Percentiles rank a stretch among this genome's conserved stretches.
Evolutionary conservation across 1,139 yeast species (phyloP).

Genomic region (Kodamaea suecica): DNA sequence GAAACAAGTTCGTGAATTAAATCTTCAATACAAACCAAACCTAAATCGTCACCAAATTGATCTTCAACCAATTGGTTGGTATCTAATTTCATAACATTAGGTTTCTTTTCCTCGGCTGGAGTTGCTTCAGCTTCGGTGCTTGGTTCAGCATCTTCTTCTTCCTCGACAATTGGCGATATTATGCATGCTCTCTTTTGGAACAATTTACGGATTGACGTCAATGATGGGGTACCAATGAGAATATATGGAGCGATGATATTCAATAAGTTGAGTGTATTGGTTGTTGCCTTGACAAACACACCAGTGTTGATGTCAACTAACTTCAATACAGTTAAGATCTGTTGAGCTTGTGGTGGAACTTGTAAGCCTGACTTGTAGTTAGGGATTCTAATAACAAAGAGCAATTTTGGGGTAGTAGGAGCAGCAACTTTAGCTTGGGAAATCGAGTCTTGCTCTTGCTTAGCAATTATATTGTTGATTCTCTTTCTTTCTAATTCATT

Average conservation of each 20-base stretch:
- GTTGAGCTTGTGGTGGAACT: slow-evolving; percentile 64
- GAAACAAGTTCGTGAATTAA: slow-evolving; percentile 65
- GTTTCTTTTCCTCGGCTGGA: slow-evolving; percentile 14
- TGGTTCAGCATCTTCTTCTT: slow-evolving; percentile 31
- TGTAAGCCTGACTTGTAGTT: slow-evolving; percentile 53
- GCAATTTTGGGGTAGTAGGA: slow-evolving; percentile 43
- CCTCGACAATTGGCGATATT: slow-evolving; percentile 34
- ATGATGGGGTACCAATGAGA: slow-evolving; percentile 69
- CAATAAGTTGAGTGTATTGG: slow-evolving; percentile 55
- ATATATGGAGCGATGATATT: slow-evolving; percentile 69
- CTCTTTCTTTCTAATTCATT: slow-evolving; percentile 66
- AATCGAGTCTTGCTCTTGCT: slow-evolving; percentile 20
- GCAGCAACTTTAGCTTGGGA: slow-evolving; percentile 10
- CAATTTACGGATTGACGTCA: slow-evolving; percentile 65
- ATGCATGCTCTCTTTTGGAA: slow-evolving; percentile 74
- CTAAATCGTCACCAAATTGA: slow-evolving; percentile 58
- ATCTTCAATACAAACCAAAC: slow-evolving; percentile 77
- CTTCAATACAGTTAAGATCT: slow-evolving; percentile 57
- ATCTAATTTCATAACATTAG: slow-evolving; percentile 48
- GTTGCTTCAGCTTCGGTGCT: slow-evolving; percentile 31
- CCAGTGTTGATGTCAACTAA: slow-evolving; percentile 61
- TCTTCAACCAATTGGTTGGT: slow-evolving; percentile 76
- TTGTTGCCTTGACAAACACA: slow-evolving; percentile 63
- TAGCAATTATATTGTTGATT: slow-evolving; percentile 52
- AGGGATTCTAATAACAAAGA: slow-evolving; percentile 67